Evolutionary conservation across 2,329 filamentous ascomycete species (phyloP).

Genomic region (Leptographium procerum): DNA sequence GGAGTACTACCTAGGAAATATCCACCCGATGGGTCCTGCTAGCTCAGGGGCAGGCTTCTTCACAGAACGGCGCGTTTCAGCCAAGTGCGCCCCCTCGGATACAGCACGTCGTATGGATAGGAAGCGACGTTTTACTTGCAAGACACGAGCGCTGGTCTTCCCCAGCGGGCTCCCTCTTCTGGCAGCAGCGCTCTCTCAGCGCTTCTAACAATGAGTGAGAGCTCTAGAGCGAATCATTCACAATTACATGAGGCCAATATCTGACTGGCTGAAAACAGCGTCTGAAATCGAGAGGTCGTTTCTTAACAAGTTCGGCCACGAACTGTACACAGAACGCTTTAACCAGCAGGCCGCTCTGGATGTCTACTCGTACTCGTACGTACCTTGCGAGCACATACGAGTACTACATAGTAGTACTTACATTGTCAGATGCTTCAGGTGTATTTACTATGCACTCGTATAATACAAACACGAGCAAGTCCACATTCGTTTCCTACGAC

Average conservation of each 20-base stretch:
- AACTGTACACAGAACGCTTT: neutral
- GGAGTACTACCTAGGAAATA: neutral
- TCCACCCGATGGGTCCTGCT: neutral
- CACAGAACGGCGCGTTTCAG: conserved; percentile 12
- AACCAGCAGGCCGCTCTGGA: neutral
- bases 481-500: too few species aligned
- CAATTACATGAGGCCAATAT: neutral
- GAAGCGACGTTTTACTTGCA: neutral
- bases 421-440: too few species aligned
- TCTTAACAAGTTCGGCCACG: neutral
- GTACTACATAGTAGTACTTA: neutral
- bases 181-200: neutral
- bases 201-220: neutral
- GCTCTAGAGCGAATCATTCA: neutral
- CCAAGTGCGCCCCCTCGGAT: neutral
- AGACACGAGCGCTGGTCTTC: neutral
- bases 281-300: too few species aligned
- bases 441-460: too few species aligned
- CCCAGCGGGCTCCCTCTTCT: neutral
- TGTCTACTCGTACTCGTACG: neutral
- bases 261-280: neutral
- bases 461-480: too few species aligned
- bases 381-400: too few species aligned
- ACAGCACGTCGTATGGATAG: neutral
- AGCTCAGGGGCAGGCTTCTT: conserved; percentile 9